Base-by-base conservation (phyloP, 352 stramenopile genomes). In the Globisporangium cystogenes region DNA sequence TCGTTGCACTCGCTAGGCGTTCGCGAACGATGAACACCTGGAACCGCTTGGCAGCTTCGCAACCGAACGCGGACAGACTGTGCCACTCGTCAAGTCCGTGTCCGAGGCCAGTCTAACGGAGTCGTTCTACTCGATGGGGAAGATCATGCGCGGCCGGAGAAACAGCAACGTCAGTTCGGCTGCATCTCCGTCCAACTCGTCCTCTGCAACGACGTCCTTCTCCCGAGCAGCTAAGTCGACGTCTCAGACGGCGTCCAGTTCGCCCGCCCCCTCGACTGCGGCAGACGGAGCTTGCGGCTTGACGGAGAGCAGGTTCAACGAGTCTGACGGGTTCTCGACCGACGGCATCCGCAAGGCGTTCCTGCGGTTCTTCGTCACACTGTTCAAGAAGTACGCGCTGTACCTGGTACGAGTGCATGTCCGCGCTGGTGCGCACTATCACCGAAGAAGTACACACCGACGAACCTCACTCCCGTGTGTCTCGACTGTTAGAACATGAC, bases 21-120 rank as follows among this genome's bases (percentile, higher is more conserved):
- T 87, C 58, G 74, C 78, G 26, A 87, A 88, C 40, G 79, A 93
- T 24, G 82, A 93, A 41, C 72, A 91, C 35, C 66, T 90, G n/a
- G 78, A 86, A 33, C 82, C 82, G 0, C 86, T 93, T 24, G 76
- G 76, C 14, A 83, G 78, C 53, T 90, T 90, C 48, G 68, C 64
- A 8, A 79, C 72, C 1, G 81, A 91, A 44, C 65, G 72, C 35
- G 80, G 82, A 10, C 82, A 90, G 44, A 91, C 78, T 1, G 67
- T 93, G 40, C 78, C 80, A 24, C 57, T 90, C 41, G 55, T 59
- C 10, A 86, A 77, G 51, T 80, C 71, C 3, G 65, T 81, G 29
- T 83, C 76, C 1, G 77, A 89, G 33, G 72, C 67, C 2, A 76
- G 65, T 24, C 64, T 86, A 39, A 55, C 62, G 0, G 76, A 87